Evolutionary conservation across 1,284 basidiomycete species (phyloP).

Genomic region (Sporisorium exsertum): DNA sequence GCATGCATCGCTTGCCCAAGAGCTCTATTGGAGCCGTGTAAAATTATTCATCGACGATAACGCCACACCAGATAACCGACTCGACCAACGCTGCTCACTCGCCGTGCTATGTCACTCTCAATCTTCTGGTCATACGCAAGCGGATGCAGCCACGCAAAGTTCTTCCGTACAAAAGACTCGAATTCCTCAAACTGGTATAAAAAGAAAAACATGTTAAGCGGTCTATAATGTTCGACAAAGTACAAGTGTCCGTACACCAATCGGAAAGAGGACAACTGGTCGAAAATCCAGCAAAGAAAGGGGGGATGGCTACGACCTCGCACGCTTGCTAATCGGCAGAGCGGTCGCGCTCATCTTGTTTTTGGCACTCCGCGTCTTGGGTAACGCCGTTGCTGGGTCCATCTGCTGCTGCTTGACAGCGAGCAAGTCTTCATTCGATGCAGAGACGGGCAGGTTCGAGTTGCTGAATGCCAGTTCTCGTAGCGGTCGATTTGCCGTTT

Average conservation of each 20-base stretch:
- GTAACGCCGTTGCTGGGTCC: constrained; percentile 1
- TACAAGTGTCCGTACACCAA: background rate
- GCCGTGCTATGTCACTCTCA: background rate
- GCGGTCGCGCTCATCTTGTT: constrained; percentile 38
- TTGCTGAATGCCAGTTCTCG: constrained; percentile 36
- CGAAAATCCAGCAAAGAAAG: no score
- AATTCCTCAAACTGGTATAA: constrained; percentile 1
- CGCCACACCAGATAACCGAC: background rate
- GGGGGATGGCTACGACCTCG: constrained; percentile 15
- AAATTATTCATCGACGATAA: background rate
- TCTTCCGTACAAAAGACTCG: background rate
- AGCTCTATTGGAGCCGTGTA: no score
- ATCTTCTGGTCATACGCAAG: background rate
- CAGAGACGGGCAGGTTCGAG: constrained; percentile 30
- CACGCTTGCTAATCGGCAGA: constrained; percentile 39
- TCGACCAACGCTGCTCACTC: background rate
- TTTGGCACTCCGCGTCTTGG: constrained; percentile 29
- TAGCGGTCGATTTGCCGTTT: constrained; percentile 15
- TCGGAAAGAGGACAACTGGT: background rate
- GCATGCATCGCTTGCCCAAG: background rate
- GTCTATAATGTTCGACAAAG: constrained; percentile 3
- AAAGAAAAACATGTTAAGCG: background rate
- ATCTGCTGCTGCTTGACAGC: constrained; percentile 13
- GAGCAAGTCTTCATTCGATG: constrained; percentile 14
- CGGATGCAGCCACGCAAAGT: background rate